Conservation (phyloP, 441 rosid genomes). For the Adansonia madagascariensis region DNA sequence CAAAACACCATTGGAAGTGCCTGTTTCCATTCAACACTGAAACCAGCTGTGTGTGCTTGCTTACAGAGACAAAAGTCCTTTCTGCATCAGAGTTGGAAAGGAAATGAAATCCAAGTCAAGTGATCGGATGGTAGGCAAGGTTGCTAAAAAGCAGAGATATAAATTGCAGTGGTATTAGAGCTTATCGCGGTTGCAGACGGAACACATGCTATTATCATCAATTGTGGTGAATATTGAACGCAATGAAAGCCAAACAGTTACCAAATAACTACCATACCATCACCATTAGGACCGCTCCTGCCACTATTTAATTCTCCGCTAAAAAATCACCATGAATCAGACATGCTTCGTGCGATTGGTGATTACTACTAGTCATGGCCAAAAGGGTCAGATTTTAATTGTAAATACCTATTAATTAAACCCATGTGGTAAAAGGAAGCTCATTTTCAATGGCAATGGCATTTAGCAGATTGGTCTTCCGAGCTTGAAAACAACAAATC, state of each 20-base stretch:
- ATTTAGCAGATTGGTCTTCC: no score
- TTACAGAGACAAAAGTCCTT: background rate
- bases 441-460: background rate
- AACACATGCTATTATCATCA: no score
- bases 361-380: background rate
- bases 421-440: background rate
- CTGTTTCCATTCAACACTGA: slow-evolving; percentile 17
- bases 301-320: no score
- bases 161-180: no score
- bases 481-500: no score
- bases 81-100: background rate
- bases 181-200: no score
- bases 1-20: slow-evolving; percentile 34
- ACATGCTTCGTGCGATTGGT: background rate
- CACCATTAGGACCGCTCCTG: no score
- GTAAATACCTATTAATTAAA: background rate
- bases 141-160: background rate
- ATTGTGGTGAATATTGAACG: no score
- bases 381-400: background rate
- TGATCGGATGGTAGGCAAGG: background rate
- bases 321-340: no score
- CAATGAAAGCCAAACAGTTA: no score
- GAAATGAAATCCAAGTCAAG: background rate
- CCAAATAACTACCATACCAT: no score
- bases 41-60: background rate